Evolutionary conservation across 148 eudicot species (phyloP).

Genomic region (Linanthus parryae): DNA sequence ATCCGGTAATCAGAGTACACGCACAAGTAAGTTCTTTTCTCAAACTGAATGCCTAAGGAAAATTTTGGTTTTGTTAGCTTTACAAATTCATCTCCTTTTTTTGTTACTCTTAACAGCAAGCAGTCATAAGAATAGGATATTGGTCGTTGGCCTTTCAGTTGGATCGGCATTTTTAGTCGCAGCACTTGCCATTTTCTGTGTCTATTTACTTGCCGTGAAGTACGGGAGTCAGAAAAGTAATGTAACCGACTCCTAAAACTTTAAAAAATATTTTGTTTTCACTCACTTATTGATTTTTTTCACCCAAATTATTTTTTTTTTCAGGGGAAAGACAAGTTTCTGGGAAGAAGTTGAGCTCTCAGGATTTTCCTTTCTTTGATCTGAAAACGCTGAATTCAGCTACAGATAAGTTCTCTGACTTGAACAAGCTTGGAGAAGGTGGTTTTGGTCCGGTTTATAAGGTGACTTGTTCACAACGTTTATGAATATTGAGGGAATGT

Average conservation of each 20-base stretch:
- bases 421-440: slow-evolving; percentile 39
- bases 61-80: no score
- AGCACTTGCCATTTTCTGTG: slow-evolving; percentile 6
- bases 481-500: neutral
- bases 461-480: slow-evolving; percentile 21
- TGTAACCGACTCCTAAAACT: no score
- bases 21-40: neutral
- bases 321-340: neutral
- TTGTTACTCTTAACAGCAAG: neutral
- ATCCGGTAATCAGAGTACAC: neutral
- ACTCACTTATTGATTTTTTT: neutral
- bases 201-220: neutral
- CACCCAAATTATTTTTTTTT: neutral
- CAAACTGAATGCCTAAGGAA: no score
- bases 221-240: no score
- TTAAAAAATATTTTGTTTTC: neutral
- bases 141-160: neutral
- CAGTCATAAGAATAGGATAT: neutral
- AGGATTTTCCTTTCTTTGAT: slow-evolving; percentile 9
- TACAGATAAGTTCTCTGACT: slow-evolving; percentile 26
- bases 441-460: slow-evolving; percentile 43
- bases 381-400: slow-evolving; percentile 16
- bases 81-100: no score
- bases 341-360: slow-evolving; percentile 3
- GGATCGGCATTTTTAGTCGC: slow-evolving; percentile 9